Base-by-base conservation (phyloP, 163 green algal species). In the Coccomyxa subellipsoidea region DNA sequence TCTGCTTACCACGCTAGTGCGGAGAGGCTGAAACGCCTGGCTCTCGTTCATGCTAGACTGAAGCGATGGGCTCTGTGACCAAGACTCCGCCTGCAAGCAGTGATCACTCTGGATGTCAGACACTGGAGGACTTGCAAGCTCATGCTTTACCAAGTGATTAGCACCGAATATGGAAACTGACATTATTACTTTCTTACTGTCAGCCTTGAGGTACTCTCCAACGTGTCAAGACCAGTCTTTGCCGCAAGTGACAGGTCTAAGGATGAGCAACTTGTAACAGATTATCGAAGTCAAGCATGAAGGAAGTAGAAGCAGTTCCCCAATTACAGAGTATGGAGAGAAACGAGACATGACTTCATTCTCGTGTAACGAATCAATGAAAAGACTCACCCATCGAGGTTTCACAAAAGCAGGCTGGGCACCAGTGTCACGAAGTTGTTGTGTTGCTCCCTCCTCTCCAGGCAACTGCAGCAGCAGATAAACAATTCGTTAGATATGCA, bases 31-130 rank as follows among this genome's bases (percentile, higher is more conserved):
- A 29, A 80, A 80, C 7, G 29, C 25, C 34, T 82, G 66, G 77
- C 36, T 71, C 35, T 76, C 32, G 36, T 29, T 38, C 32, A 71
- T 32, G 54, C 54, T 77, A 35, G 36, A 29, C 35, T 77, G 54
- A n/a, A 69, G 0, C 21, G 69, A 40, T 73, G 79, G 38, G 29
- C n/a, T 39, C 6, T 47, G 12, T 18, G 79, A 79, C 79, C 79
- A 83, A 8, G 79, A 71, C 31, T 83, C 69, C 21, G 79, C 79
- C 79, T 83, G 79, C 2, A 32, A 27, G 0, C 27, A 66, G 1
- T 21, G 7, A 80, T 69, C 6, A 80, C 47, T 18, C 23, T 59
- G 47, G 23, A 2, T 1, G 23, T 59, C 5, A 59, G 47, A 12
- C 47, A 59, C 47, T n/a, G n/a, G n/a, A n/a, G n/a, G n/a, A n/a